These are phyloP conservation scores for Phylloporus rhodoxanthus DNA, from an alignment of 768 basidiomycete genomes.

Conservation along the genomic window DNA sequence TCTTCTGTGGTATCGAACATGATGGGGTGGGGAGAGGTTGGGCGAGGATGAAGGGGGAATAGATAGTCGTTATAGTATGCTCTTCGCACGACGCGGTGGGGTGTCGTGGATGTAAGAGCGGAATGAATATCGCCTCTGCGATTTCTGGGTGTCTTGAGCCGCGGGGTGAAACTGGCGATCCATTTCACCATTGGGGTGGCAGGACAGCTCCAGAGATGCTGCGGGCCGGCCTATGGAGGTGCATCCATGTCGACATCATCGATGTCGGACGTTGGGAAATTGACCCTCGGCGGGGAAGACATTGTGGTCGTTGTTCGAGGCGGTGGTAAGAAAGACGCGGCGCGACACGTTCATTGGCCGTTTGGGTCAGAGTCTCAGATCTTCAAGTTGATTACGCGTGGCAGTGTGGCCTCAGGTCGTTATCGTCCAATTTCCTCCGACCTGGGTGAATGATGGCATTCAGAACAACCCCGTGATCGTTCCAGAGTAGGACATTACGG, in stretches of 20 bases:
- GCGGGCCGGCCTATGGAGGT: conserved; percentile 16
- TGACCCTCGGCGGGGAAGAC: conserved; percentile 61
- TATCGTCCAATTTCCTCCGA: no score
- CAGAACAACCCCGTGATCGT: not conserved
- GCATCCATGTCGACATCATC: conserved; percentile 53
- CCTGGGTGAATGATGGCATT: conserved; percentile 1
- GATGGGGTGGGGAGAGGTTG: conserved; percentile 55
- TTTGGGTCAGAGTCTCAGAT: no score
- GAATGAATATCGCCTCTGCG: conserved; percentile 26
- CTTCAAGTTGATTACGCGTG: no score
- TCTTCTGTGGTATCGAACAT: conserved; percentile 55
- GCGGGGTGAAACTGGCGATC: conserved; percentile 21
- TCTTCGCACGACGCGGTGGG: conserved; percentile 16
- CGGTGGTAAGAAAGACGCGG: conserved; percentile 11
- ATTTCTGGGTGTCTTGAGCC: conserved; percentile 44
- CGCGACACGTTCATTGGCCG: conserved; percentile 46
- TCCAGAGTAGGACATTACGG: no score
- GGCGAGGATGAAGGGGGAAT: conserved; percentile 52
- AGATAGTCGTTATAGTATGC: conserved; percentile 33
- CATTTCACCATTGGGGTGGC: conserved; percentile 44
- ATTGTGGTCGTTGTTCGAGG: conserved; percentile 27
- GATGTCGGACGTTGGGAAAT: conserved; percentile 56
- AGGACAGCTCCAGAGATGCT: conserved; percentile 30
- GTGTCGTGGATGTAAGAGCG: conserved; percentile 31
- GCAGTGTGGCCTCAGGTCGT: no score